phyloP scores from a whole-genome alignment of 768 basidiomycete species.

The Coprinellus micaceus region DNA sequence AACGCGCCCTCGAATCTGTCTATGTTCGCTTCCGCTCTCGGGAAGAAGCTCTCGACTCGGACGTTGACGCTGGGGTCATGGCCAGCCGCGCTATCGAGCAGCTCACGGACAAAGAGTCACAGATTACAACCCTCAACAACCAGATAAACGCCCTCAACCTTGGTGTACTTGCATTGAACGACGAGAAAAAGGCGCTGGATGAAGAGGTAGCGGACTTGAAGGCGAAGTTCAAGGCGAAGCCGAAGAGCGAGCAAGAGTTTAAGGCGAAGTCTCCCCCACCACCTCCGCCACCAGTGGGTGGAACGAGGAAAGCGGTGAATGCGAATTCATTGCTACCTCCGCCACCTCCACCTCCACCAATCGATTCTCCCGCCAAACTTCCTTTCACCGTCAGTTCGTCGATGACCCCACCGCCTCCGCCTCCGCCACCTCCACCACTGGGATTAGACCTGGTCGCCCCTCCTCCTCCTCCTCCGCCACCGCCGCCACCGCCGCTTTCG shows the following conservation, averaged over 20 bases:
- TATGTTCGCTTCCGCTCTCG: slow-evolving; percentile 71
- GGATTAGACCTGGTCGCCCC: slow-evolving; percentile 24
- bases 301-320: neutral
- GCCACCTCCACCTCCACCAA: slow-evolving; percentile 19
- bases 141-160: no score
- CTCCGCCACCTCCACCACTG: slow-evolving; percentile 19
- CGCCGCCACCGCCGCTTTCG: slow-evolving; percentile 11
- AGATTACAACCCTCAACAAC: no score
- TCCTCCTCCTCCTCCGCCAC: slow-evolving; percentile 19
- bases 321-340: slow-evolving; percentile 14
- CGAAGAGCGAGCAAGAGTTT: slow-evolving; percentile 66
- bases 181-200: slow-evolving; percentile 42
- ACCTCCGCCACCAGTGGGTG: slow-evolving; percentile 44
- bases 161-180: no score
- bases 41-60: slow-evolving; percentile 50
- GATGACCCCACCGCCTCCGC: slow-evolving; percentile 26
- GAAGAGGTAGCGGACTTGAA: slow-evolving; percentile 49
- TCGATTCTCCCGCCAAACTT: slow-evolving; percentile 20
- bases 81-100: slow-evolving; percentile 69
- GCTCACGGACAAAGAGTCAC: slow-evolving; percentile 63
- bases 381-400: slow-evolving; percentile 22
- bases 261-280: slow-evolving; percentile 65
- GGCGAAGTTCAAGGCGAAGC: slow-evolving; percentile 46
- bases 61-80: slow-evolving; percentile 65
- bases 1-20: slow-evolving; percentile 84